phyloP scores from a whole-genome alignment of 805 yeast species.

The Jamesozyma jinghongensis region DNA sequence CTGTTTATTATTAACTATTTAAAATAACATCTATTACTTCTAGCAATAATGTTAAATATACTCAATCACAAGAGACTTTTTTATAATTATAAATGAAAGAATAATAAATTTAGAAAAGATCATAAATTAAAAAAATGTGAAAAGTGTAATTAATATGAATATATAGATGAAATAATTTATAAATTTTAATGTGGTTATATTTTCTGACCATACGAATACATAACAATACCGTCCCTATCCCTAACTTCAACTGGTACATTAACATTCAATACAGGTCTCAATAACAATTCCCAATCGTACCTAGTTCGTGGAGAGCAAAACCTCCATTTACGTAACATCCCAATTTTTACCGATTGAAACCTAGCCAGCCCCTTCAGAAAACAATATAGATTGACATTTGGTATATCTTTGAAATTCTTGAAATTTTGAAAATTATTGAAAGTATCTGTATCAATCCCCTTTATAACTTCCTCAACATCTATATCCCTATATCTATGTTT shows the following conservation, averaged over 20 bases:
- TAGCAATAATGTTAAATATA: too few species aligned
- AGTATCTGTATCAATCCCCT: conserved; percentile 11
- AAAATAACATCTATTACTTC: too few species aligned
- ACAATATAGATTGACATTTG: conserved; percentile 31
- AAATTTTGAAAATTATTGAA: conserved; percentile 23
- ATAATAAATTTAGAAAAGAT: too few species aligned
- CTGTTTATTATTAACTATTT: too few species aligned
- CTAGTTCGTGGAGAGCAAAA: conserved; percentile 33
- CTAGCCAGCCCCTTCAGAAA: conserved; percentile 27
- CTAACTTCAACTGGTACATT: conserved; percentile 30
- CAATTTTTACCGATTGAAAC: conserved; percentile 31
- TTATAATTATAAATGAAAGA: too few species aligned
- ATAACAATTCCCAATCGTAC: conserved; percentile 32
- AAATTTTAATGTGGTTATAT: too few species aligned
- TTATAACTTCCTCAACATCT: conserved; percentile 6
- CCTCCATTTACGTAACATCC: conserved; percentile 31
- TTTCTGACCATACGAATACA: conserved; percentile 33
- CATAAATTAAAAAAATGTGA: too few species aligned
- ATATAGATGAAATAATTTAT: too few species aligned
- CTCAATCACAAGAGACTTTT: too few species aligned
- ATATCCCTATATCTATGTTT: background rate
- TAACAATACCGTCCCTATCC: conserved; percentile 35
- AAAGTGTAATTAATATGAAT: too few species aligned
- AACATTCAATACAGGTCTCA: conserved; percentile 30
- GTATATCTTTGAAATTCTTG: conserved; percentile 25